Evolutionary conservation across 148 eudicot genomes (phyloP).

Genomic region (Camellia sinensis): DNA sequence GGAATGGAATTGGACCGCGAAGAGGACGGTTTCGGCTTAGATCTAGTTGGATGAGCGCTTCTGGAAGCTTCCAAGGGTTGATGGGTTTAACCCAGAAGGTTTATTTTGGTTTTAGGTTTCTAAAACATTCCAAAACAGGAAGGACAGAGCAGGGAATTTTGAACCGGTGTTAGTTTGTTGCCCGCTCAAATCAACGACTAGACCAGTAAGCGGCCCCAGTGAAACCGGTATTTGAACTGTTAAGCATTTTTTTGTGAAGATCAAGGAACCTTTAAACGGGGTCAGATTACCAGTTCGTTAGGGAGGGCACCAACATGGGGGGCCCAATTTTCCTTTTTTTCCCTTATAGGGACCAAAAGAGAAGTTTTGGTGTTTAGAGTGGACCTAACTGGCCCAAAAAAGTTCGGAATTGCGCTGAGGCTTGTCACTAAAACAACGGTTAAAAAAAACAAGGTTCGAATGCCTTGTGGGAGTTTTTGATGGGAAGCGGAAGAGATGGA

Average conservation of each 20-base stretch:
- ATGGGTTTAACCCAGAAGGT: slow-evolving; percentile 56
- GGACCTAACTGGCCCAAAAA: slow-evolving; percentile 71
- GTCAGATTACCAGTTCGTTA: slow-evolving; percentile 58
- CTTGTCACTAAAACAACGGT: slow-evolving; percentile 68
- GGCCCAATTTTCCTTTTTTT: too few relatives aligned
- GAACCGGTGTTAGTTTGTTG: slow-evolving; percentile 70
- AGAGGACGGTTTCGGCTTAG: slow-evolving; percentile 59
- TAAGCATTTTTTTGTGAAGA: slow-evolving; percentile 72
- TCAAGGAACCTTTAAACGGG: slow-evolving; percentile 61
- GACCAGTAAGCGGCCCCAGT: slow-evolving; percentile 41
- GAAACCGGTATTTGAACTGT: slow-evolving; percentile 75
- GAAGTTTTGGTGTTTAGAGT: slow-evolving; percentile 65
- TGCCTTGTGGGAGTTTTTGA: slow-evolving; percentile 70
- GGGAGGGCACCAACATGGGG: slow-evolving; percentile 80
- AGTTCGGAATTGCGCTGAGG: slow-evolving; percentile 83
- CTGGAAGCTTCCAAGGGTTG: slow-evolving; percentile 40
- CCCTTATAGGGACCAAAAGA: slow-evolving; percentile 76
- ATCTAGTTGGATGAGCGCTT: slow-evolving; percentile 63
- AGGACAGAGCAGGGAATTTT: slow-evolving; percentile 40
- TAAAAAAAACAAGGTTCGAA: slow-evolving; percentile 77
- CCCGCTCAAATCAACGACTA: slow-evolving; percentile 72
- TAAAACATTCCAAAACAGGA: slow-evolving; percentile 45
- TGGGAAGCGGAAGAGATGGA: slow-evolving; percentile 65
- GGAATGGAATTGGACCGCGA: slow-evolving; percentile 64
- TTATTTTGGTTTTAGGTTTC: slow-evolving; percentile 84